Evolutionary conservation across 1,139 yeast genomes (phyloP), one percentile per base, ranked within the genome.

Genomic region (Geotrichum carabidarum): DNA sequence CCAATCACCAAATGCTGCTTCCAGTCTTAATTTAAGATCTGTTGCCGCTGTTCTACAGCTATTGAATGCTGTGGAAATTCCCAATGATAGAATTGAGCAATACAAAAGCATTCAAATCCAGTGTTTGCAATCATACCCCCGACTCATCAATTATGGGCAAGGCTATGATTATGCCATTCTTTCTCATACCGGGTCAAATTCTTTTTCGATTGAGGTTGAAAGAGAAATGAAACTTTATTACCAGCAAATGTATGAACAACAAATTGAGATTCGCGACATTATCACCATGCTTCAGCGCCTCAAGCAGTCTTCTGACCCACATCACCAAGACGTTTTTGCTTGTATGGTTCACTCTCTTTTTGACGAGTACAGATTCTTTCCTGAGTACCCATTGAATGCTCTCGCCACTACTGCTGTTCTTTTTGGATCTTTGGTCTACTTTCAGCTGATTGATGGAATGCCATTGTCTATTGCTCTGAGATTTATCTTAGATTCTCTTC

Each of bases 311-410:
- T 89, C 89, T 60, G 79, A 75, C 44, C 93, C 96, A 12, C 86
- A 86, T 63, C 96, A 91, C 60, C 98, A 93, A 71, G 99, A 93
- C 68, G 84, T 91, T n/a, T 93, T 93, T 74, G 96, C 98, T 0
- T 93, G 98, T 68, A 93, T 93, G 95, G 87, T 93, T 44, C 99
- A 93, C 68, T 93, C 98, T 1, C 78, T 93, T 49, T 79, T 93
- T 58, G 98, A 94, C 65, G 99, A 93, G 68, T 93, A 91, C 68
- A 78, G 95, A 53, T 93, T 93, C 67, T 93, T 93, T 74, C 86
- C 96, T 6, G 97, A 91, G 66, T 93, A 93, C 72, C 99, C 99
- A 0, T 77, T 93, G 60, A 86, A 86, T 54, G 99, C 99, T 0
- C 76, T 93, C 59, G 98, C 98, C 0, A 87, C 96, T 0, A 93